Base-by-base conservation (phyloP, 495 filamentous ascomycete species). In the Barbatosphaeria neglecta region DNA sequence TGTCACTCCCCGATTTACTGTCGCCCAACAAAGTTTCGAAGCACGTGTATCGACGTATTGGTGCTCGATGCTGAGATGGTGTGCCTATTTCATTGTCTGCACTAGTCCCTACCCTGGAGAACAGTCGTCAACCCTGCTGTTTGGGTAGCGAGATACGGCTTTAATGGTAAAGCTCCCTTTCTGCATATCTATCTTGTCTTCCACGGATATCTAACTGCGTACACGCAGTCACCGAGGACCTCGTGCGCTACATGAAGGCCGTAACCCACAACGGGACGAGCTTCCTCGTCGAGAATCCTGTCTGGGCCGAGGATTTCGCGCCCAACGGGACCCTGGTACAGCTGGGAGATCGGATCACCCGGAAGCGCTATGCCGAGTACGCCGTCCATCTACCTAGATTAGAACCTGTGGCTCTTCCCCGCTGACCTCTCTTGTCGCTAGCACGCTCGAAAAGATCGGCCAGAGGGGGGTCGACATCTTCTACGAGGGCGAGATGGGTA, bases 231-330 rank as follows among this genome's bases (percentile, higher is more conserved):
- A 81, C 74, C 13, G 63, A 75, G 50, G 88, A 93, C 54, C 58
- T 84, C 33, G 75, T 88, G 16, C 67, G 67, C 16, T 84, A 89
- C 50, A 89, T 90, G 79, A 43, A 59, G 2, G 42, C 22, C 10
- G 72, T 67, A 11, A 53, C 59, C 8, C 39, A 37, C 6, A 53
- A 46, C 1, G 39, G 43, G 3, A 52, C 52, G 0, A 55, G 58
- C 45, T 93, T 94, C 51, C 62, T 95, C 0, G 68, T 76, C 0
- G 68, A 80, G 0, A 75, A 94, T 47, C 84, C 85, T 0, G 72
- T 75, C 1, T 95, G 86, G 82, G 86, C 88, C 4, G 56, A 84
- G 18, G 90, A 96, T 50, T 96, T 95, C 61, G 88, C 89, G 13
- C 90, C 90, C 0, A 81, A 90, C 44, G 73, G 68, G 5, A 59